These are phyloP conservation scores for Trametes coccinea DNA, from an alignment of 768 basidiomycete species.

Conservation along the genomic window DNA sequence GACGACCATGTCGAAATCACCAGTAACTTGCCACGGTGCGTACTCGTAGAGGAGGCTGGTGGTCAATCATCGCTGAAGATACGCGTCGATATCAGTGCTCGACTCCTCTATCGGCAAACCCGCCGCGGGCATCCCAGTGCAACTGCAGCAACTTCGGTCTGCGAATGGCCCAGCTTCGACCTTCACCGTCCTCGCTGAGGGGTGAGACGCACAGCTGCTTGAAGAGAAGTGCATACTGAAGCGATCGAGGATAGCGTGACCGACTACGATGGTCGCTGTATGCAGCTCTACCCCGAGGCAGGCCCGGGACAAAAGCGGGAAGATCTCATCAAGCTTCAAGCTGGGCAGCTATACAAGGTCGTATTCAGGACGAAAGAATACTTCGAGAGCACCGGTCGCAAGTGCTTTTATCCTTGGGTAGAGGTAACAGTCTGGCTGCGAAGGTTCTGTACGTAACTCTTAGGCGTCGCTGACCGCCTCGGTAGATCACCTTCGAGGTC, in stretches of 20 bases:
- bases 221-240: constrained; percentile 13
- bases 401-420: constrained; percentile 88
- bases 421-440: constrained; percentile 54
- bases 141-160: constrained; percentile 53
- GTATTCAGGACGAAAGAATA: constrained; percentile 83
- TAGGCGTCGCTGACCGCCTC: constrained; percentile 1
- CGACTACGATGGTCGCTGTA: constrained; percentile 80
- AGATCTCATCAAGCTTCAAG: constrained; percentile 46
- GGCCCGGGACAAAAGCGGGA: constrained; percentile 46
- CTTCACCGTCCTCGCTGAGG: constrained; percentile 45
- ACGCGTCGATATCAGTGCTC: constrained; percentile 56
- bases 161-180: constrained; percentile 5
- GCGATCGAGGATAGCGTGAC: constrained; percentile 52
- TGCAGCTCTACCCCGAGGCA: constrained; percentile 63
- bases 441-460: not conserved
- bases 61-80: not conserved
- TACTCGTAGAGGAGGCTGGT: not conserved
- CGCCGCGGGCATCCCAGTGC: constrained; percentile 65
- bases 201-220: constrained; percentile 47
- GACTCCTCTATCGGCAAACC: constrained; percentile 85
- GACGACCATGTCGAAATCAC: constrained; percentile 50
- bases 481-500: constrained; percentile 72
- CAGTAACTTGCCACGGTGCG: constrained; percentile 90
- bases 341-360: constrained; percentile 76
- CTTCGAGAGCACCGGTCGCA: constrained; percentile 61